Evolutionary conservation across 2,329 filamentous ascomycete species (phyloP).

Genomic region (Penicillium griseofulvum): DNA sequence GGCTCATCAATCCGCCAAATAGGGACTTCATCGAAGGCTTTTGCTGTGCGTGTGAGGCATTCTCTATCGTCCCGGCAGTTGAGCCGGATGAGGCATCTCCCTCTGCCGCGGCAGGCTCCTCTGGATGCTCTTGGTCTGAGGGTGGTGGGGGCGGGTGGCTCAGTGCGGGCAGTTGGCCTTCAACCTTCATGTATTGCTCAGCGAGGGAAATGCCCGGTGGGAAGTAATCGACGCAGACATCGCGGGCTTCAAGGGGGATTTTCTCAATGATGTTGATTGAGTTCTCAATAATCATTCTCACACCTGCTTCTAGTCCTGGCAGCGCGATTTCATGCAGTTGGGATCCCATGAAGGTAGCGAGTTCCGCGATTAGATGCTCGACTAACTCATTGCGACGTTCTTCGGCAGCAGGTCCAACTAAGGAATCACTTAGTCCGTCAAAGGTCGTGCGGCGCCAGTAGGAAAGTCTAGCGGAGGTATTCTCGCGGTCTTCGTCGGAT

Average conservation of each 20-base stretch:
- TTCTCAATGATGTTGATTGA: conserved; percentile 83
- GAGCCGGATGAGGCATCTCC: conserved; percentile 25
- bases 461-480: conserved; percentile 79
- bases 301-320: conserved; percentile 78
- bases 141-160: conserved; percentile 19
- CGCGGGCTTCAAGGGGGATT: conserved; percentile 83
- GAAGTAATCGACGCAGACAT: conserved; percentile 84
- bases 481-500: conserved; percentile 84
- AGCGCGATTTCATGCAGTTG: conserved; percentile 75
- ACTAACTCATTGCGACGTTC: conserved; percentile 69
- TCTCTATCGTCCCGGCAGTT: conserved; percentile 17
- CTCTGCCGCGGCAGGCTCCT: conserved; percentile 12
- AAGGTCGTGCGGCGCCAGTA: conserved; percentile 92
- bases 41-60: conserved; percentile 15
- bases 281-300: conserved; percentile 89
- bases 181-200: conserved; percentile 78
- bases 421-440: conserved; percentile 74
- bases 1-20: conserved; percentile 42
- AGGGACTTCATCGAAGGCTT: conserved; percentile 43
- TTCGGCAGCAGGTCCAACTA: conserved; percentile 64
- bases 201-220: conserved; percentile 70
- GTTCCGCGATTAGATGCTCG: conserved; percentile 64
- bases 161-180: conserved; percentile 64
- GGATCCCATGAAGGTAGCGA: conserved; percentile 68
- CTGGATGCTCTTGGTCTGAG: conserved; percentile 19